A percentile compares a stretch with the other conserved stretches of the same genome.
These are phyloP conservation scores for Tillandsia leiboldiana DNA, from an alignment of 176 grass and related monocot species.

Conservation along the genomic window DNA sequence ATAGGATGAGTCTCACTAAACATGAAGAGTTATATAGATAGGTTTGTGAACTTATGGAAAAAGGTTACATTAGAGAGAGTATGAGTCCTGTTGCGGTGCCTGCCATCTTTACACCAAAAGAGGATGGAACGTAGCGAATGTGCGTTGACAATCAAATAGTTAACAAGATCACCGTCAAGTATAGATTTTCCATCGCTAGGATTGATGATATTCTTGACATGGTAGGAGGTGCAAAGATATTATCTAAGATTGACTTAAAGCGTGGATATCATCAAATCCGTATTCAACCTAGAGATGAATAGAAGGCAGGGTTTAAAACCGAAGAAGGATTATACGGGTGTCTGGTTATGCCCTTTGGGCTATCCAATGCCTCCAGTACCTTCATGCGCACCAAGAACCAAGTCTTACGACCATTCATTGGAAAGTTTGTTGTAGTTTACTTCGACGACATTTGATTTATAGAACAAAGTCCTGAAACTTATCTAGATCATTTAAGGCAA, in stretches of 20 bases:
- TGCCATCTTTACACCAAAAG: neutral
- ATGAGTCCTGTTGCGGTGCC: neutral
- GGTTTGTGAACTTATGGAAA: neutral
- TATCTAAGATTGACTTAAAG: neutral
- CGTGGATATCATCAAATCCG: neutral
- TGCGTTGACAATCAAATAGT: neutral
- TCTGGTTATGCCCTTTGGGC: no score
- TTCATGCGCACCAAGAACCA: no score
- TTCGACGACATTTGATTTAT: no score
- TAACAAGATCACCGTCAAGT: conserved; percentile 2
- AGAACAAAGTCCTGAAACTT: no score
- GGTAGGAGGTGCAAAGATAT: neutral
- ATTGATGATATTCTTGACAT: neutral
- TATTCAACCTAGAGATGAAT: neutral
- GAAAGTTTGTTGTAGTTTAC: no score
- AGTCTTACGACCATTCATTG: no score
- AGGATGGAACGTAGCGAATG: neutral
- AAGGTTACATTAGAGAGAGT: neutral
- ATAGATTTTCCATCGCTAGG: neutral
- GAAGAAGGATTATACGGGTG: no score
- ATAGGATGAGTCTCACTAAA: neutral
- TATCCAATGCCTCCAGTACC: no score
- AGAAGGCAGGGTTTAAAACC: neutral
- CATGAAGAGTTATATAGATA: neutral
- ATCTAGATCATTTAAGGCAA: no score